Conservation (phyloP, 1,284 basidiomycete species). For the Ganoderma leucocontextum region DNA sequence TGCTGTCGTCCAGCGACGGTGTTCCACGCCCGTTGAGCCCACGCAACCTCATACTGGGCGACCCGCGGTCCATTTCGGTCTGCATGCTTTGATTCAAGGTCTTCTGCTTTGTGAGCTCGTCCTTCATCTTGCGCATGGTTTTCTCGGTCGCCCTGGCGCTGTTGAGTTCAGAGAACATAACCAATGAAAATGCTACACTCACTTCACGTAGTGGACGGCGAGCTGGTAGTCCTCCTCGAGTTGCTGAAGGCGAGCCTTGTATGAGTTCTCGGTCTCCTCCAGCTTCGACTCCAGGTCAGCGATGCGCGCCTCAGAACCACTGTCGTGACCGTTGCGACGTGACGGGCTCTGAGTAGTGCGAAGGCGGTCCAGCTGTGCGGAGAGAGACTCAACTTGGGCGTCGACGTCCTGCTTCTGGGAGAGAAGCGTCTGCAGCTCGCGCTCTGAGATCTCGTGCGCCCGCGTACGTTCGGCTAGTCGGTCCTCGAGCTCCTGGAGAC, state of each 20-base stretch:
- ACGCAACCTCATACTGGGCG: slow-evolving; percentile 65
- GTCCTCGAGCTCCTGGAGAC: slow-evolving; percentile 76
- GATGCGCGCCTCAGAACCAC: slow-evolving; percentile 60
- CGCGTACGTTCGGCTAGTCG: slow-evolving; percentile 77
- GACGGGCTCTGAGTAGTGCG: slow-evolving; percentile 61
- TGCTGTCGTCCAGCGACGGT: slow-evolving; percentile 74
- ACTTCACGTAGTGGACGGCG: slow-evolving; percentile 93
- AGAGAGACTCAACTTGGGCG: slow-evolving; percentile 68
- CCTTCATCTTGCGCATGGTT: slow-evolving; percentile 97
- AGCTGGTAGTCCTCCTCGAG: slow-evolving; percentile 96
- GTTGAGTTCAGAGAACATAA: slow-evolving; percentile 32
- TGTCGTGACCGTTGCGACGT: slow-evolving; percentile 40
- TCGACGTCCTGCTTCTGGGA: slow-evolving; percentile 80
- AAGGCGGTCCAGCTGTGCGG: slow-evolving; percentile 70
- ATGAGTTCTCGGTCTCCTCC: slow-evolving; percentile 80
- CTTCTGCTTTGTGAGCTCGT: slow-evolving; percentile 92
- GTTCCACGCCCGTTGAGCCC: slow-evolving; percentile 82
- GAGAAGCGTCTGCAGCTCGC: slow-evolving; percentile 69
- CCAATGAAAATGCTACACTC: slow-evolving; percentile 44
- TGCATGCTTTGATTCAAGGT: slow-evolving; percentile 81
- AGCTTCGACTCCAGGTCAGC: slow-evolving; percentile 77
- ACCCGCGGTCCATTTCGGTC: slow-evolving; percentile 80
- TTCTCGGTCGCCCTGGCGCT: slow-evolving; percentile 92
- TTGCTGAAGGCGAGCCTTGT: slow-evolving; percentile 81
- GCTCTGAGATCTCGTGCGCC: slow-evolving; percentile 77